Evolutionary conservation across 805 yeast species (phyloP), one percentile per base, ranked within the genome.

Genomic region (Candida boidinii): DNA sequence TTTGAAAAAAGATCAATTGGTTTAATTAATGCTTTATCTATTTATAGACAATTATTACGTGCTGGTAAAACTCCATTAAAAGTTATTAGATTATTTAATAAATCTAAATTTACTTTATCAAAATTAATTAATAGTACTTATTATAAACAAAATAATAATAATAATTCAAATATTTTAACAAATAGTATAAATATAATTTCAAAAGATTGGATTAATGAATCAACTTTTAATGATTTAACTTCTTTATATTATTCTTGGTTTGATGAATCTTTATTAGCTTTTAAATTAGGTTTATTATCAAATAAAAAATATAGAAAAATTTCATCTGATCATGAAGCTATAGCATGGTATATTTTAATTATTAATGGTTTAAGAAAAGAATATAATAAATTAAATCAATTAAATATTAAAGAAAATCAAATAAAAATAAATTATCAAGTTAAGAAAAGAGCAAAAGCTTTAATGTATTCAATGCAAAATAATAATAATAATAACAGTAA

Each of bases 51-150:
- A 47, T 65, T 76, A 34, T 54, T 80, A 42, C 65, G 90, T 43
- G 79, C 79, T 38, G 90, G 88, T 26, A 72, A 76, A 28, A 65
- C 81, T 6, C 86, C 86, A 2, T 74, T 77, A 52, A 63, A 79
- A 40, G 26, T 75, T 3, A 48, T 66, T 23, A 51, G 58, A 17
- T 41, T 72, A 13, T 30, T 50, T 20, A 41, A 41, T 14, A 67
- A 65, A n/a, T n/a, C n/a, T n/a, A n/a, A n/a, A 38, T 10, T 73
- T 1, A 37, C 31, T 1, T 31, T 39, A 1, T 46, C 56, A 13
- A 24, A 7, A 28, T 21, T 16, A 17, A 16, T 12, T 6, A 5
- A n/a, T 7, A 28, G n/a, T 28, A 6, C 22, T 11, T 7, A 8
- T 13, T 21, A 23, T 5, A 13, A 12, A 5, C 7, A 16, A 6